phyloP scores from a whole-genome alignment of 2,329 filamentous ascomycete genomes.

The Sclerotinia sclerotiorum region DNA sequence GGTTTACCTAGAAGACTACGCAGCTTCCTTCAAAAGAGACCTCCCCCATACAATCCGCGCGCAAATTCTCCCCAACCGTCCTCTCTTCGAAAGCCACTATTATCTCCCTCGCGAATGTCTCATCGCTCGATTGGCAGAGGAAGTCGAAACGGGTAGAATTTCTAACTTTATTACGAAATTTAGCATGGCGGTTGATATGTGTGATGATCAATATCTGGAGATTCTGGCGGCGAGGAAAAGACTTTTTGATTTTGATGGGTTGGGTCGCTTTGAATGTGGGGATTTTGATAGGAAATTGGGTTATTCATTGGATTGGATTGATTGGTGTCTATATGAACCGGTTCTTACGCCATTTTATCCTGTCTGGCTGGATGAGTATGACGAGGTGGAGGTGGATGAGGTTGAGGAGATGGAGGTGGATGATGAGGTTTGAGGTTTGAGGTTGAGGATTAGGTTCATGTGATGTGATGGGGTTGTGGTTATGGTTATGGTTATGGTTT shows the following conservation, averaged over 20 bases:
- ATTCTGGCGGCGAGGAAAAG: neutral
- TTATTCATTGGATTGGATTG: neutral
- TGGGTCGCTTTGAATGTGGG: neutral
- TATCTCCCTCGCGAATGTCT: neutral
- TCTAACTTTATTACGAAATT: neutral
- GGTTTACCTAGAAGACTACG: constrained; percentile 10
- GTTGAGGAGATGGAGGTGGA: neutral
- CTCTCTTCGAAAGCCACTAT: neutral
- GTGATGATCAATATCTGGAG: constrained; percentile 11
- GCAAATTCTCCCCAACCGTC: neutral
- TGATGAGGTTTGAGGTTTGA: neutral
- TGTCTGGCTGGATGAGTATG: neutral
- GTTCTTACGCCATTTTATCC: neutral
- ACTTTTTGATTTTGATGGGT: constrained; percentile 1
- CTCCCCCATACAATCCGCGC: neutral
- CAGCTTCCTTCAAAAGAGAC: neutral
- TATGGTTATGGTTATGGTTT: too few species aligned
- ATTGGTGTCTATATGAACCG: neutral
- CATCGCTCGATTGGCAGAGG: neutral
- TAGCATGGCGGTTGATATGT: neutral
- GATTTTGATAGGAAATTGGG: neutral
- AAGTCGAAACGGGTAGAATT: neutral
- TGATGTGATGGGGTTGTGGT: too few species aligned
- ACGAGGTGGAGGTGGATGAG: too few species aligned
- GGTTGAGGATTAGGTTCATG: too few species aligned